phyloP scores from a whole-genome alignment of 148 eudicot species.

The Rhododendron griersonianum region DNA sequence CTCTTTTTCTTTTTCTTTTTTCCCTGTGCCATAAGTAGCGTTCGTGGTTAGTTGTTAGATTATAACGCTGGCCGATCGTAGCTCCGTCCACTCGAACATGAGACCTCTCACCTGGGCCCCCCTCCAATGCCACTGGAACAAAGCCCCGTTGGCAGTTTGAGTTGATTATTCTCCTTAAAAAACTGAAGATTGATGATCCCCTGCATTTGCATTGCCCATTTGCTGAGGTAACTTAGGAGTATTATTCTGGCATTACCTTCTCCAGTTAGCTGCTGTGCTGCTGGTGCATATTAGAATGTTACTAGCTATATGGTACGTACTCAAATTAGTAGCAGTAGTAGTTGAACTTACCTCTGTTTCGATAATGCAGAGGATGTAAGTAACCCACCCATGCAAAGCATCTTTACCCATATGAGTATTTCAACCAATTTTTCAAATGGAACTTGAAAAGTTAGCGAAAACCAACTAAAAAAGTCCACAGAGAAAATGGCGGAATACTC shows the following conservation, averaged over 20 bases:
- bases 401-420: constrained; percentile 26
- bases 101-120: too few species aligned
- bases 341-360: background rate
- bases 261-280: background rate
- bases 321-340: background rate
- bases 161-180: background rate
- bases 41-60: too few species aligned
- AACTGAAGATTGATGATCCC: background rate
- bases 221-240: background rate
- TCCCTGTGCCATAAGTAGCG: too few species aligned
- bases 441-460: background rate
- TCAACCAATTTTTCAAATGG: constrained; percentile 9
- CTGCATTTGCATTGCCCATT: background rate
- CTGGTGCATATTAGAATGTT: background rate
- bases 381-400: constrained; percentile 20
- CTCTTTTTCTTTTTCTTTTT: too few species aligned
- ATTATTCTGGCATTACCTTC: background rate
- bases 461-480: background rate
- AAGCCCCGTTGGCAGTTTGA: background rate
- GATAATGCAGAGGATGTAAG: background rate
- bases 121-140: too few species aligned
- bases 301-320: background rate
- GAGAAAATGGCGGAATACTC: constrained; percentile 24
- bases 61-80: too few species aligned
- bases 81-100: too few species aligned